Evolutionary conservation across 1,139 yeast genomes (phyloP), one percentile per base, ranked within the genome.

Genomic region (Tardiomyces depauwii): DNA sequence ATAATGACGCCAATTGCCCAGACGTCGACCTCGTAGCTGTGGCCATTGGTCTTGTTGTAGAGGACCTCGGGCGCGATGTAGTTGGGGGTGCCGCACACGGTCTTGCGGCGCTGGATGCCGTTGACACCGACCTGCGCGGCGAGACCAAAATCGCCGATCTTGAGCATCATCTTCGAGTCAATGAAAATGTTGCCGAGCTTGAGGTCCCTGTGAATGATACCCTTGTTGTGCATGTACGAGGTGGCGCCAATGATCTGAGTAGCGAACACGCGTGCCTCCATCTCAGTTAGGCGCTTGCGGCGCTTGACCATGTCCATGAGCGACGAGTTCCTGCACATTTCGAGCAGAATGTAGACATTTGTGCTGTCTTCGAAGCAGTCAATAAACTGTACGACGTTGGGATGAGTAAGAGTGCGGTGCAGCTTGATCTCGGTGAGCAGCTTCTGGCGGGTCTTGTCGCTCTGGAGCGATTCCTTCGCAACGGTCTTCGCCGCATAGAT

Each of bases 1-100:
- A 91, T 74, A 87, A 91, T 91, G 50, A 91, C 86, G 51, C 98
- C 98, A 56, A 88, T 80, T 7, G 97, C 94, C 98, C 98, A 91
- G 54, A 87, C 78, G 63, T 91, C 98, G 40, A 88, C 96, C 64
- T 88, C 96, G 61, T 80, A 88, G 48, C 94, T 80, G 65, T 91
- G 97, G 2, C 96, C 97, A 28, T 82, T 78, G 30, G 57, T 54
- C 13, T 96, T 95, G 43, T 88, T 85, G 16, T 30, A 30, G 53
- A 91, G 72, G 14, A 91, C 95, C 67, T 91, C 98, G 10, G 98
- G 98, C 0, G 97, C 96, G 62, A 91, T 91, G 63, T 91, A 91
- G 66, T 91, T 91, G 50, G 98, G 98, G 14, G 98, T 91, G 47
- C 98, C 98, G 66, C 98, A 91, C 48, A 91, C 86, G 44, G 98